phyloP scores from a whole-genome alignment of 345 rosid species.

The Anacardium occidentale region DNA sequence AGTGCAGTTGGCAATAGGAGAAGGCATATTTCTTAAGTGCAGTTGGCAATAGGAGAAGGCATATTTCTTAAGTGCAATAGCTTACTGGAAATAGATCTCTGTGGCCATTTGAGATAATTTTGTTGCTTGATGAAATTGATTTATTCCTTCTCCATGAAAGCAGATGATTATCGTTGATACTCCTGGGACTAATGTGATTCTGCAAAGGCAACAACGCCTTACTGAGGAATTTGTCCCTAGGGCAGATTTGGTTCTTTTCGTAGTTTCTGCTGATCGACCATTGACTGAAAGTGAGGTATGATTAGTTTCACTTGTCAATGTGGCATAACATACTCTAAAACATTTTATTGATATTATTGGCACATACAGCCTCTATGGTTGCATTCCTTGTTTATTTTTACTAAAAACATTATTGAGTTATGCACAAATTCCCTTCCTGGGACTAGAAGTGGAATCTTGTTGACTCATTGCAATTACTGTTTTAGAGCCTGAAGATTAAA shows the following conservation, averaged over 20 bases:
- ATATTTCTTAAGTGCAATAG: neutral
- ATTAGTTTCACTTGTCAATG: slow-evolving; percentile 12
- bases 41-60: neutral
- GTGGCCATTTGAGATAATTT: neutral
- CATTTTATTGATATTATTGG: slow-evolving; percentile 1
- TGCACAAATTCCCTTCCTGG: neutral
- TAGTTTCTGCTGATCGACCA: slow-evolving; percentile 95
- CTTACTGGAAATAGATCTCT: slow-evolving; percentile 6
- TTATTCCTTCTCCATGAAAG: slow-evolving; percentile 24
- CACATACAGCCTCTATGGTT: neutral
- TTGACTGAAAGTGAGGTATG: slow-evolving; percentile 96
- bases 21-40: neutral
- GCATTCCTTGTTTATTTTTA: neutral
- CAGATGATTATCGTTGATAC: slow-evolving; percentile 95
- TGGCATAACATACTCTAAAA: slow-evolving; percentile 5
- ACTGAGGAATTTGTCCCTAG: slow-evolving; percentile 97
- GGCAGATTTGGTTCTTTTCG: slow-evolving; percentile 90
- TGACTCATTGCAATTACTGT: neutral
- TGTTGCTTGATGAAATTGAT: slow-evolving; percentile 18
- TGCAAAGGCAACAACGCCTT: slow-evolving; percentile 89
- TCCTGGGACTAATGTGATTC: slow-evolving; percentile 96
- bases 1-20: neutral
- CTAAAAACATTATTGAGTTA: neutral
- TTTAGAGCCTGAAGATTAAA: neutral
- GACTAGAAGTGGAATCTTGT: slow-evolving; percentile 1